Percentiles rank a stretch among this genome's conserved stretches.
Evolutionary conservation across 306 rosid species (phyloP).

Genomic region (Glycyrrhiza uralensis): DNA sequence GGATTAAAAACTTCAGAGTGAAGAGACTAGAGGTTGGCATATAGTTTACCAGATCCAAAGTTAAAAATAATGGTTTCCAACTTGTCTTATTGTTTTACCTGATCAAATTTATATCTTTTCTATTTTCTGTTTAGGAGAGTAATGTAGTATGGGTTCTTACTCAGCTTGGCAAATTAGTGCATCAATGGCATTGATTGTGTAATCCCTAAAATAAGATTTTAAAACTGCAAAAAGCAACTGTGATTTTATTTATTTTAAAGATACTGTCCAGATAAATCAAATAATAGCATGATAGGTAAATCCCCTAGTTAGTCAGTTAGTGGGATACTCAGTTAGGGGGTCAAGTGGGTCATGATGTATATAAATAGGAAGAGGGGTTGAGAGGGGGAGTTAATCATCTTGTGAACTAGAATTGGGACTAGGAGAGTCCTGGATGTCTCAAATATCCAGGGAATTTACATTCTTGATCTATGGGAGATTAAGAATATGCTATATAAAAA

Average conservation of each 20-base stretch:
- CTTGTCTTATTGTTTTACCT: not conserved
- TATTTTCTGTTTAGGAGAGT: not conserved
- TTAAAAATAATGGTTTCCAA: not conserved
- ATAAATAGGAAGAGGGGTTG: no score
- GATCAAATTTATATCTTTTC: not conserved
- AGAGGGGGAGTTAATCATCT: no score
- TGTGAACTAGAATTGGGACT: no score
- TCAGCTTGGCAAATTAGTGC: not conserved
- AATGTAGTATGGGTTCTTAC: not conserved
- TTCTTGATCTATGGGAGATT: slow-evolving; percentile 4
- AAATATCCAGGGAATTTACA: no score
- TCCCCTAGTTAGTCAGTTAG: no score
- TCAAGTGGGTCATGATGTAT: no score
- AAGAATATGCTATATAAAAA: not conserved
- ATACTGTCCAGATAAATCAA: not conserved
- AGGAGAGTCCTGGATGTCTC: no score
- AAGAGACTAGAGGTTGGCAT: not conserved
- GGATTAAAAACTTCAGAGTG: not conserved
- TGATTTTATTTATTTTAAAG: not conserved
- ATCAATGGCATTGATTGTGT: not conserved
- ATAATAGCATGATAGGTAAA: no score
- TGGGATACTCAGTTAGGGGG: no score
- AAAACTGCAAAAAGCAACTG: not conserved
- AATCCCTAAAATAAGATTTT: not conserved
- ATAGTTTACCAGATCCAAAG: slow-evolving; percentile 3